Conservation (phyloP, 2,329 filamentous ascomycete genomes). For the Colletotrichum sp. region DNA sequence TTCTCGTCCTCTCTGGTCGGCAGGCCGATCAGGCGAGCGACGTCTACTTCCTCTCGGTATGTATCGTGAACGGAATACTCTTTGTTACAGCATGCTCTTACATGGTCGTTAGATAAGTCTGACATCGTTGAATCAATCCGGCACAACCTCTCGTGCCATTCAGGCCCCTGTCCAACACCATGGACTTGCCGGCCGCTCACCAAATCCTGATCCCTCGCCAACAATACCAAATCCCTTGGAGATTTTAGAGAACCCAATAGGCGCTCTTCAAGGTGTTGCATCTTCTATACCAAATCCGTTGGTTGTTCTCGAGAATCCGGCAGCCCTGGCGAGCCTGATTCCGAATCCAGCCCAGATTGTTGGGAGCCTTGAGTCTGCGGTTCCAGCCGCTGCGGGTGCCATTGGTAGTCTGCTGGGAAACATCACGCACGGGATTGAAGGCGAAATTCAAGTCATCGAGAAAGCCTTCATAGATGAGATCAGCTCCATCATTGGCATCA, state of each 20-base stretch:
- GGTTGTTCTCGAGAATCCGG: neutral
- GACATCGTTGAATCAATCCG: neutral
- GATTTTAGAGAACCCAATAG: neutral
- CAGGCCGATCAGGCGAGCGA: neutral
- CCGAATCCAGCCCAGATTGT: neutral
- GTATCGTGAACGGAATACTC: neutral
- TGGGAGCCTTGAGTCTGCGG: neutral
- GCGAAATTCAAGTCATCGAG: neutral
- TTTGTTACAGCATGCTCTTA: neutral
- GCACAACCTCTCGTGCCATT: neutral
- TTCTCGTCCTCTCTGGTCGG: neutral
- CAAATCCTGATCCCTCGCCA: neutral
- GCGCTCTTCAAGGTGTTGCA: neutral
- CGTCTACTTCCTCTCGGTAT: neutral
- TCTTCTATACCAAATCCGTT: neutral
- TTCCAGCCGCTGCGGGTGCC: neutral
- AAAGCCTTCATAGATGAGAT: neutral
- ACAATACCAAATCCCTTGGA: neutral
- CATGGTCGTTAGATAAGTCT: neutral
- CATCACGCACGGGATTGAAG: neutral
- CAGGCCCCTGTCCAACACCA: neutral
- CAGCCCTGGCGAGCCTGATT: neutral
- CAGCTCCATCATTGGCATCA: neutral
- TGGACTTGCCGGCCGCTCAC: neutral
- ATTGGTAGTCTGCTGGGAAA: neutral